phyloP scores from a whole-genome alignment of 164 flowering plant genomes.

The Magnolia changhungtana region DNA sequence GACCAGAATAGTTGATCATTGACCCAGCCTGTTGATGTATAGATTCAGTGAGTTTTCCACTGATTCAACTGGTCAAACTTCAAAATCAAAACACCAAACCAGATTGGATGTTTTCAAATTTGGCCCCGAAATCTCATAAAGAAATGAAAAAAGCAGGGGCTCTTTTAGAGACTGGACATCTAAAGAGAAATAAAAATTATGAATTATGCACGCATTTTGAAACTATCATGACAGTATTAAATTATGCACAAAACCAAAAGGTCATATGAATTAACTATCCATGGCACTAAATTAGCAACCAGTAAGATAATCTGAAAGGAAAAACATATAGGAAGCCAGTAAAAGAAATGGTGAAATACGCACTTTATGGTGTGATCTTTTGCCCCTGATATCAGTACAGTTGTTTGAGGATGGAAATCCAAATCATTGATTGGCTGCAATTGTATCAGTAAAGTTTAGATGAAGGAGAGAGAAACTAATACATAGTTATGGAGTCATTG shows the following conservation, averaged over 20 bases:
- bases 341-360: conserved; percentile 6
- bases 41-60: too few species aligned
- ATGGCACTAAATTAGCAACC: not conserved
- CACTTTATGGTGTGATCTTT: conserved; percentile 88
- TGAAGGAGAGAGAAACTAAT: not conserved
- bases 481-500: not conserved
- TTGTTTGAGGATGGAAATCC: conserved; percentile 82
- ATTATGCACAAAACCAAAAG: not conserved
- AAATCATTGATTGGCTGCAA: conserved; percentile 89
- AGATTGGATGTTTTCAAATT: too few species aligned
- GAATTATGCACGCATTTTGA: not conserved
- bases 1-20: too few species aligned
- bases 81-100: too few species aligned
- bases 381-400: conserved; percentile 72
- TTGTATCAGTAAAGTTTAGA: not conserved
- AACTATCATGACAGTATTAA: not conserved
- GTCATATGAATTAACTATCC: not conserved
- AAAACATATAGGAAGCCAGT: not conserved
- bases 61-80: too few species aligned
- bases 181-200: too few species aligned
- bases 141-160: too few species aligned
- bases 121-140: too few species aligned
- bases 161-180: too few species aligned
- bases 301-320: not conserved
- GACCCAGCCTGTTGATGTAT: too few species aligned